phyloP scores from a whole-genome alignment of 345 rosid species.

The Camelina laxa region DNA sequence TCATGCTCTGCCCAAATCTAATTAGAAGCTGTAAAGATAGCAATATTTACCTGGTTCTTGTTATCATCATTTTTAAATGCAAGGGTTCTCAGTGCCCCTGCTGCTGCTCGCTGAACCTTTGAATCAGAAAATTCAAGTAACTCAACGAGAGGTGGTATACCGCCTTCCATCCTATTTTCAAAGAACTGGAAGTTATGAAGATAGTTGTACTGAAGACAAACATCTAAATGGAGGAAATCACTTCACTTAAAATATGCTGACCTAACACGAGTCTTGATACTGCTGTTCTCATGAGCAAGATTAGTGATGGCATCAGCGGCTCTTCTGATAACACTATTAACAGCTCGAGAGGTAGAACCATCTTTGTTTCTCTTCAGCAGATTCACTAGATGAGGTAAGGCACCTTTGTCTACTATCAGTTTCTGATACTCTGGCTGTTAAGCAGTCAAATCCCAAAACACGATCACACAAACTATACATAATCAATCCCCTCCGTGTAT shows the following conservation, averaged over 20 bases:
- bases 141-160: constrained; percentile 96
- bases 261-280: constrained; percentile 96
- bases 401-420: constrained; percentile 90
- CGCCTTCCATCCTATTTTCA: constrained; percentile 81
- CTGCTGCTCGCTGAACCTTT: constrained; percentile 99
- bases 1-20: constrained; percentile 29
- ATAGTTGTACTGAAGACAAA: constrained; percentile 26
- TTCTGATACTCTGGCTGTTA: constrained; percentile 99
- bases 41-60: constrained; percentile 71
- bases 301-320: constrained; percentile 99
- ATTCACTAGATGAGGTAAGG: constrained; percentile 78
- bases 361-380: constrained; percentile 78
- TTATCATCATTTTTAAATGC: constrained; percentile 97
- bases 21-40: constrained; percentile 30
- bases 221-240: constrained; percentile 6
- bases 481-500: not conserved
- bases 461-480: constrained; percentile 23
- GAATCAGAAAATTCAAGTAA: constrained; percentile 84
- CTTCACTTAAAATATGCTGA: constrained; percentile 45
- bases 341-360: constrained; percentile 68
- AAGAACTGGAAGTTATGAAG: constrained; percentile 32
- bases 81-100: constrained; percentile 93
- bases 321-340: constrained; percentile 87
- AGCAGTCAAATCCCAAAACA: constrained; percentile 42
- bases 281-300: constrained; percentile 98